A percentile compares a stretch with the other conserved stretches of the same genome.
phyloP scores from a whole-genome alignment of 192 early-diverging fungal species.

The Podila epicladia region DNA sequence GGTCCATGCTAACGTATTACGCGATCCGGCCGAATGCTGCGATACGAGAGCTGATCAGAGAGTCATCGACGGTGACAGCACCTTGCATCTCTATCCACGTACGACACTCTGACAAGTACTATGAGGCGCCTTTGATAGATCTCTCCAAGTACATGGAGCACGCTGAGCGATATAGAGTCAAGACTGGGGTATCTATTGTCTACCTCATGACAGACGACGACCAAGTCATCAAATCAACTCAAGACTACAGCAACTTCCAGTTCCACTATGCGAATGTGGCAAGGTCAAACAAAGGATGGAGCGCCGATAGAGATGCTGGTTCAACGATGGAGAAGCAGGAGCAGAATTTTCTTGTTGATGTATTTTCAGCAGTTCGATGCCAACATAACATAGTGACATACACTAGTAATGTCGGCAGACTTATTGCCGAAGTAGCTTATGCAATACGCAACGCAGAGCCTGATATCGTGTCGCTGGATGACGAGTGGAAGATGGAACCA shows the following conservation, averaged over 20 bases:
- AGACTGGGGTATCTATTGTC: slow-evolving; percentile 11
- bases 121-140: neutral
- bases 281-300: slow-evolving; percentile 27
- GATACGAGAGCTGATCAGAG: slow-evolving; percentile 7
- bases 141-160: slow-evolving; percentile 18
- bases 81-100: slow-evolving; percentile 33
- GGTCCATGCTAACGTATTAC: slow-evolving; percentile 31
- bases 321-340: slow-evolving; percentile 11
- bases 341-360: slow-evolving; percentile 11
- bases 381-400: slow-evolving; percentile 30
- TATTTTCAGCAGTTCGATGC: slow-evolving; percentile 18
- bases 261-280: slow-evolving; percentile 12
- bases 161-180: neutral
- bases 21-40: slow-evolving; percentile 10
- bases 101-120: slow-evolving; percentile 23
- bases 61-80: neutral
- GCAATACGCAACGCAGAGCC: slow-evolving; percentile 14
- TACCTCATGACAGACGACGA: slow-evolving; percentile 32
- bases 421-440: slow-evolving; percentile 12
- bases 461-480: slow-evolving; percentile 18
- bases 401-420: slow-evolving; percentile 25
- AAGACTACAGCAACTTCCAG: slow-evolving; percentile 14
- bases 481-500: slow-evolving; percentile 12
- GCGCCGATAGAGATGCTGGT: neutral
- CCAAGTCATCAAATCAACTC: slow-evolving; percentile 11